Evolutionary conservation across 1,139 yeast genomes (phyloP), one percentile per base, ranked within the genome.

Genomic region (Geotrichum europaeum): DNA sequence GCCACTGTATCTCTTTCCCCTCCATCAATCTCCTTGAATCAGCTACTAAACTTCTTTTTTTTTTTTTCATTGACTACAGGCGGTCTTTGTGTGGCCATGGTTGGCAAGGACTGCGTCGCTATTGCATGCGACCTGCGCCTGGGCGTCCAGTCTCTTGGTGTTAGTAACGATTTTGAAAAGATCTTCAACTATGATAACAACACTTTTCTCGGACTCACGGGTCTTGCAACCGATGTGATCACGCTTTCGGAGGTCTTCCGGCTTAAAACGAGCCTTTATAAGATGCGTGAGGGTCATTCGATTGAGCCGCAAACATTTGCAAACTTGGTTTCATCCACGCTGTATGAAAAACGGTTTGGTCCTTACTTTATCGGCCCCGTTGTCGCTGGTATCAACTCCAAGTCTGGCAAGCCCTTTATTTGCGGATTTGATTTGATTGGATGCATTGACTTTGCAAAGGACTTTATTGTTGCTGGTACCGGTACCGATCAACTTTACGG

Each of bases 61-160:
- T 20, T 24, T 22, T 24, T n/a, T 15, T 24, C 36, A 13, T 15
- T 24, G 12, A 7, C 18, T 20, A 24, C 24, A 81, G 87, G 96
- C 76, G 99, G 99, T 76, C 83, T 96, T 63, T 96, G 96, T 63
- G 96, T 95, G 51, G 99, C 99, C 67, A 95, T 95, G 99, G 87
- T 87, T 30, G 99, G 99, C 68, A 92, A 95, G 73, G 97, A 91
- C 69, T 95, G 99, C 78, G 91, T 95, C 63, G 99, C 99, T 55
- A 92, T 95, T 70, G 99, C 98, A 18, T 86, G 95, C 70, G 99
- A 95, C 76, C 79, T 94, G 71, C 85, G 99, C 71, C 80, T 95
- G 66, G 99, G 99, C 43, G 85, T 85, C 74, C 99, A 94, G 75
- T 89, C 97, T 7, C 81, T 94, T 53, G 97, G 98, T 61, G 85